Percentiles rank a stretch among this genome's conserved stretches.
phyloP scores from a whole-genome alignment of 345 rosid species.

The Murraya paniculata region DNA sequence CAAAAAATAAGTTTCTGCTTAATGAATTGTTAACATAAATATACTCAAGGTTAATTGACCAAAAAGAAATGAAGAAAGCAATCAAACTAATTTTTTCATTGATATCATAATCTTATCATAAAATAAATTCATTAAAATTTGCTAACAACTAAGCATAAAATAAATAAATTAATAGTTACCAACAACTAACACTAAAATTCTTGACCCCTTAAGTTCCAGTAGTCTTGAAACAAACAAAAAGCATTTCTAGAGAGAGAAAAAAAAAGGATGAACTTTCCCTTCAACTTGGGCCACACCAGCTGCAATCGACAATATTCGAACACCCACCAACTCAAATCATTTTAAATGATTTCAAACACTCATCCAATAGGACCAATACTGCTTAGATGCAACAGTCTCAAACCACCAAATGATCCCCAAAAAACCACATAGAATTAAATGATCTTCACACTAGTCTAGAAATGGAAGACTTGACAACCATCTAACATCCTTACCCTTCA shows the following conservation, averaged over 20 bases:
- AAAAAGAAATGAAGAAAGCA: neutral
- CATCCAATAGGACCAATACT: neutral
- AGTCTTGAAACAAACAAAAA: neutral
- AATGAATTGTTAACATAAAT: neutral
- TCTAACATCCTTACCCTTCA: constrained; percentile 78
- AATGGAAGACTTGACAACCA: neutral
- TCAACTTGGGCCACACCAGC: neutral
- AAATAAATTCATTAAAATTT: too few species aligned
- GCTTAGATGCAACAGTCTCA: neutral
- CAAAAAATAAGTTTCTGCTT: constrained; percentile 5
- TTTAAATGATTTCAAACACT: neutral
- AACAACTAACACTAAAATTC: neutral
- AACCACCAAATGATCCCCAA: neutral
- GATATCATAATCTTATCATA: too few species aligned
- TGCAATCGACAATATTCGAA: neutral
- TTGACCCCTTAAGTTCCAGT: neutral
- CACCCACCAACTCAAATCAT: neutral
- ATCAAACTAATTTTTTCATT: neutral
- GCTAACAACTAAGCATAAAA: neutral
- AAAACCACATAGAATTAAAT: neutral
- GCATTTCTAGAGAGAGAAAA: neutral
- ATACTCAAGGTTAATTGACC: neutral
- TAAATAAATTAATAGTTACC: neutral
- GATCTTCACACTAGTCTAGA: neutral
- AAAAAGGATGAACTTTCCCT: neutral